phyloP scores from a whole-genome alignment of 768 basidiomycete species.

The Melanogaster broomeanus region DNA sequence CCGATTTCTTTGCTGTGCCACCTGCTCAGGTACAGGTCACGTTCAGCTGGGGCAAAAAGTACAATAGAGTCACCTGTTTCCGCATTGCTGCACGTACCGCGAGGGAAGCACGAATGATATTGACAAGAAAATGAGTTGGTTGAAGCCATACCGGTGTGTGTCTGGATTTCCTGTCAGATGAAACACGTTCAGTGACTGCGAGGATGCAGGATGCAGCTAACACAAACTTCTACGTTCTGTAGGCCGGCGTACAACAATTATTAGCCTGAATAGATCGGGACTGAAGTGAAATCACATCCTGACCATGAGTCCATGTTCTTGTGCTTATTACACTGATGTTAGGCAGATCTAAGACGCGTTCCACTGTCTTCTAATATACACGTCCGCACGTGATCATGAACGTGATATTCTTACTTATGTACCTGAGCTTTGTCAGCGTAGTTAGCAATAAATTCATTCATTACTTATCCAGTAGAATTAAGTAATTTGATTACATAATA shows the following conservation, averaged over 20 bases:
- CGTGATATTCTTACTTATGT: no score
- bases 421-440: no score
- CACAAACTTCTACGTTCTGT: conserved; percentile 19
- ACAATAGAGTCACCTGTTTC: conserved; percentile 12
- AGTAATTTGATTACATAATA: no score
- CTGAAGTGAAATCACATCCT: neutral
- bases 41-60: neutral
- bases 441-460: no score
- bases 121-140: neutral
- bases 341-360: no score
- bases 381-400: neutral
- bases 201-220: neutral
- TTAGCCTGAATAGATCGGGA: conserved; percentile 4
- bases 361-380: no score
- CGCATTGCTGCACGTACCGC: neutral
- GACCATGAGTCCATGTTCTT: conserved; percentile 21
- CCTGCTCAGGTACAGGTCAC: neutral
- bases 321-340: neutral
- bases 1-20: conserved; percentile 5
- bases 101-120: neutral
- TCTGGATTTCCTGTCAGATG: conserved; percentile 10
- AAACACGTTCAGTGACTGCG: neutral
- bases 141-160: conserved; percentile 13
- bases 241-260: neutral
- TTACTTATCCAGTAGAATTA: no score